Conservation (phyloP, 2,329 filamentous ascomycete genomes). For the Macroventuria anomochaeta region DNA sequence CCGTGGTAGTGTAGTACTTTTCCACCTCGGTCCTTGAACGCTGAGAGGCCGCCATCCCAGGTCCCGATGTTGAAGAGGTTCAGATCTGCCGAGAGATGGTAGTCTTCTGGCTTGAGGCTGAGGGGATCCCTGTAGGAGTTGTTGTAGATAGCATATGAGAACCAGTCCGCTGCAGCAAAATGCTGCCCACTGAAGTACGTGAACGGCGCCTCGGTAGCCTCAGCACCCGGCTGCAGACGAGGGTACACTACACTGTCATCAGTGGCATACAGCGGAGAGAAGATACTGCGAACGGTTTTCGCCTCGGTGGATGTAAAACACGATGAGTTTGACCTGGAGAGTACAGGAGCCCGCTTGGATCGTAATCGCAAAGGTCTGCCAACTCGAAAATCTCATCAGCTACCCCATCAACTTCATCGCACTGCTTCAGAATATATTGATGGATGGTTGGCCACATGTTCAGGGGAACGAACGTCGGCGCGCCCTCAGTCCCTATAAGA, state of each 20-base stretch:
- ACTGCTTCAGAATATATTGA: constrained; percentile 47
- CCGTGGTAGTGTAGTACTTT: constrained; percentile 29
- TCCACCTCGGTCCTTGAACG: constrained; percentile 15
- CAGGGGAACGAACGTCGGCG: constrained; percentile 46
- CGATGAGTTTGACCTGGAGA: constrained; percentile 25
- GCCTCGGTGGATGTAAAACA: constrained; percentile 20
- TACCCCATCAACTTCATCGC: constrained; percentile 29
- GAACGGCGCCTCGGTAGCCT: constrained; percentile 51
- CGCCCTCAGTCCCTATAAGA: constrained; percentile 12
- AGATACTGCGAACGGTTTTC: constrained; percentile 50
- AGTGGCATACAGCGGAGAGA: constrained; percentile 49
- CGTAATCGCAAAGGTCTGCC: constrained; percentile 24
- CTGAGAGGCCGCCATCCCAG: constrained; percentile 50
- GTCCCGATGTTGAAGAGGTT: constrained; percentile 45
- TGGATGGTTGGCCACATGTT: constrained; percentile 49
- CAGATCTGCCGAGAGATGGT: constrained; percentile 36
- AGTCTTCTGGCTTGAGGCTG: constrained; percentile 30
- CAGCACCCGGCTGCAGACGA: constrained; percentile 54
- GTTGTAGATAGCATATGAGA: constrained; percentile 55
- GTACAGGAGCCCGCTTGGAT: constrained; percentile 20
- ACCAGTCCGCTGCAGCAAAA: constrained; percentile 49
- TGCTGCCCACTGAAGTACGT: constrained; percentile 45
- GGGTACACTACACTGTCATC: constrained; percentile 55
- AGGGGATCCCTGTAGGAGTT: constrained; percentile 50
- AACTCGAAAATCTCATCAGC: constrained; percentile 40